Evolutionary conservation across 352 stramenopile genomes (phyloP).

Genomic region (Phytopythium oedochilum): DNA sequence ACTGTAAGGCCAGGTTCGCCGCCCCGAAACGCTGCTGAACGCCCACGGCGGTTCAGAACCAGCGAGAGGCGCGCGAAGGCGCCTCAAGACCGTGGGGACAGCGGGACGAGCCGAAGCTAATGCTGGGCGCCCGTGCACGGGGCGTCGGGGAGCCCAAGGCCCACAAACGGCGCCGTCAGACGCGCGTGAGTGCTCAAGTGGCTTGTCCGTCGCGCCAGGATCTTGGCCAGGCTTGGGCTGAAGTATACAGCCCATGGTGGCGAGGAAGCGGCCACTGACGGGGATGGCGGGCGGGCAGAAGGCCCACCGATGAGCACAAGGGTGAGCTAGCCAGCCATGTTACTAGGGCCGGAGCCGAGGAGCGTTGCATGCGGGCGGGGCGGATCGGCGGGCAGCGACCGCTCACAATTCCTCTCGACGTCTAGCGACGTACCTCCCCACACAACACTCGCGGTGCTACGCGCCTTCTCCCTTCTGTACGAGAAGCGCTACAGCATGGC

Average conservation of each 20-base stretch:
- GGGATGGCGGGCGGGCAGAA: background rate
- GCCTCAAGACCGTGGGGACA: background rate
- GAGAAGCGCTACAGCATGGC: conserved; percentile 2
- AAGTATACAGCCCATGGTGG: background rate
- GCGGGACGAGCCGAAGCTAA: conserved; percentile 1
- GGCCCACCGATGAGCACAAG: too few relatives aligned
- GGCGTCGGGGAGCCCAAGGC: background rate
- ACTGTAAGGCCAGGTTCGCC: background rate
- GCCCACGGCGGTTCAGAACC: background rate
- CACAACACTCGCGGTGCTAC: conserved; percentile 4
- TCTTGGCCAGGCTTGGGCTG: background rate
- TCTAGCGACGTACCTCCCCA: conserved; percentile 31
- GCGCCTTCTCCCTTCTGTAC: background rate
- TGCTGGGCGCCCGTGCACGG: background rate
- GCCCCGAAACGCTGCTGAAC: conserved; percentile 6
- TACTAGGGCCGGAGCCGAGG: background rate
- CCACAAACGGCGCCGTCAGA: conserved; percentile 2
- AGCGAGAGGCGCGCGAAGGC: background rate
- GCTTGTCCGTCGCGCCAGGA: conserved; percentile 2
- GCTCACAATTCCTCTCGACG: conserved; percentile 32
- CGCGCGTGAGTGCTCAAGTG: conserved; percentile 4
- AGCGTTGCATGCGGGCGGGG: background rate
- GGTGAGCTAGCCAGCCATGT: background rate
- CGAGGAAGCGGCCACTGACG: background rate
- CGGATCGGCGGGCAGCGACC: background rate